These are phyloP conservation scores for Tremellales sp. DNA, from an alignment of 1,284 basidiomycete species.

Conservation along the genomic window DNA sequence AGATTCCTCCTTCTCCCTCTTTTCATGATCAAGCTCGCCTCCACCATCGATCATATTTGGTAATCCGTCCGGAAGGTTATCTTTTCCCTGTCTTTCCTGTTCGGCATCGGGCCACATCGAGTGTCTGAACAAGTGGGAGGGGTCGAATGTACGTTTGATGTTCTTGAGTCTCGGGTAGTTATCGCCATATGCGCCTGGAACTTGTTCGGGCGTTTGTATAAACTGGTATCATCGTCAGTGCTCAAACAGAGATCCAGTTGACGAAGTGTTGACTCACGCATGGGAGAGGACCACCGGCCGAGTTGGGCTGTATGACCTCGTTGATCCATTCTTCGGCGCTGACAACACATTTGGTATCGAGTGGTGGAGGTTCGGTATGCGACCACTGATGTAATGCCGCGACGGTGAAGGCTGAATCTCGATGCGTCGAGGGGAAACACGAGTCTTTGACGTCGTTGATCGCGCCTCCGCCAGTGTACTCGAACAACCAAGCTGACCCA, in stretches of 20 bases:
- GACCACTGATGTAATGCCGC: conserved; percentile 91
- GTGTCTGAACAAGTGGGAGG: conserved; percentile 65
- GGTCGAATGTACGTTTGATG: conserved; percentile 71
- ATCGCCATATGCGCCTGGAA: conserved; percentile 59
- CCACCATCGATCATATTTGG: too few relatives aligned
- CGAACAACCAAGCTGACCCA: conserved; percentile 77
- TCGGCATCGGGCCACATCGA: conserved; percentile 63
- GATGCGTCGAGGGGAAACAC: conserved; percentile 69
- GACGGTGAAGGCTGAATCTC: conserved; percentile 75
- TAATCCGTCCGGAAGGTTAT: too few relatives aligned
- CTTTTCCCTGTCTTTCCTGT: too few relatives aligned
- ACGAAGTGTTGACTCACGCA: conserved; percentile 57
- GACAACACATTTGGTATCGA: conserved; percentile 70
- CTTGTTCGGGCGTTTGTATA: conserved; percentile 50
- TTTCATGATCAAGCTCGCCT: too few relatives aligned
- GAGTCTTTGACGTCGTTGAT: conserved; percentile 65
- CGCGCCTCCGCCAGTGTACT: conserved; percentile 72
- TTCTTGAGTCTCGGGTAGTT: conserved; percentile 66
- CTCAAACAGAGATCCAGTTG: neutral
- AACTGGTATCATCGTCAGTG: conserved; percentile 56
- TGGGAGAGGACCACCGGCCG: conserved; percentile 72
- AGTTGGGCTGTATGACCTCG: conserved; percentile 62
- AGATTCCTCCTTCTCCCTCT: too few relatives aligned
- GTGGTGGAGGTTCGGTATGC: conserved; percentile 56
- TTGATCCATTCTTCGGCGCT: conserved; percentile 83